These are phyloP conservation scores for Nakaseomyces bracarensis DNA, from an alignment of 1,139 yeast genomes.

Conservation along the genomic window DNA sequence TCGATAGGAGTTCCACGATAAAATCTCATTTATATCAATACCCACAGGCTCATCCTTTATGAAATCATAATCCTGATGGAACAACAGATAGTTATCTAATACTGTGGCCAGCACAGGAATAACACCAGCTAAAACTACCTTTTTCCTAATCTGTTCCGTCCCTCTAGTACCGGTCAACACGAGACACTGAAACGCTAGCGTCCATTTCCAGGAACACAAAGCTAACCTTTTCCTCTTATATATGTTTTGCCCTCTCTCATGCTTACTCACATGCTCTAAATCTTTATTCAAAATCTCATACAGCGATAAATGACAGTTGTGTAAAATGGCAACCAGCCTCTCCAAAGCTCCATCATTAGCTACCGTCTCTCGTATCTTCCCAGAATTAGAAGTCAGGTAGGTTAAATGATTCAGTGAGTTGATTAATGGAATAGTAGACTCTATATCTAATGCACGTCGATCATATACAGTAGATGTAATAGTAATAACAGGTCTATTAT, in stretches of 20 bases:
- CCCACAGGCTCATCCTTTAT: conserved; percentile 23
- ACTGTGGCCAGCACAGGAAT: conserved; percentile 88
- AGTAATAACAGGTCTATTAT: conserved; percentile 83
- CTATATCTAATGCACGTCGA: conserved; percentile 84
- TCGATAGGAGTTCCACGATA: conserved; percentile 15
- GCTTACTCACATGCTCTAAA: conserved; percentile 16
- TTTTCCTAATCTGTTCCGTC: conserved; percentile 71
- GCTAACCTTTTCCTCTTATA: conserved; percentile 36
- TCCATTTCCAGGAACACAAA: conserved; percentile 92
- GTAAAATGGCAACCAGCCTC: conserved; percentile 73
- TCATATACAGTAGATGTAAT: conserved; percentile 86
- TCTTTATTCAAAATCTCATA: conserved; percentile 19
- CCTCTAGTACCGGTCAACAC: conserved; percentile 91
- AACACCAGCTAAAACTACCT: conserved; percentile 86
- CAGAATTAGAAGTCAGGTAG: conserved; percentile 74
- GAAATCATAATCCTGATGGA: conserved; percentile 33
- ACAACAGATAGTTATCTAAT: conserved; percentile 64
- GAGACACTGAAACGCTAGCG: conserved; percentile 83
- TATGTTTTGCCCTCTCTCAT: conserved; percentile 20
- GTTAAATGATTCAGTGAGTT: conserved; percentile 87
- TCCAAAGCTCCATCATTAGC: conserved; percentile 89
- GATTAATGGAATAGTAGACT: conserved; percentile 82
- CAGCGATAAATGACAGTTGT: conserved; percentile 54
- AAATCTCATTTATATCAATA: conserved; percentile 17
- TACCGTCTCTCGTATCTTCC: conserved; percentile 83